Conservation (phyloP, 768 basidiomycete species). For the Trametes coccinea region DNA sequence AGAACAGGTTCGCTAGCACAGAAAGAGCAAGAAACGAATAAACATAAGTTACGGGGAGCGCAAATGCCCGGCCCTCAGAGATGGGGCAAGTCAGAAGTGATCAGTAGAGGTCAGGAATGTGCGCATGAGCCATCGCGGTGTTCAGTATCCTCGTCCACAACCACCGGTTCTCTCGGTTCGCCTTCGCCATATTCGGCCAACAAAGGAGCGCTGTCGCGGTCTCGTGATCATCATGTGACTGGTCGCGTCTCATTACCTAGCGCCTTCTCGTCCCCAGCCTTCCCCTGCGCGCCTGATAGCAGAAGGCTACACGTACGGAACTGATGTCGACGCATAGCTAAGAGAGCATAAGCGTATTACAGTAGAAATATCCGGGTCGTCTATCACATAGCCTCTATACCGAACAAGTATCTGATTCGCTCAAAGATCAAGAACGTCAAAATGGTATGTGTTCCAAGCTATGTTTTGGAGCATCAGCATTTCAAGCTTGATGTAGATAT, state of each 20-base stretch:
- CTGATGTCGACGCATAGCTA: not conserved
- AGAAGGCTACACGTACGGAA: not conserved
- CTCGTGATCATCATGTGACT: conserved; percentile 13
- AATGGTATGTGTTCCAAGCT: conserved; percentile 40
- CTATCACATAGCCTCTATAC: conserved; percentile 35
- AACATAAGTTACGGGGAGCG: conserved; percentile 12
- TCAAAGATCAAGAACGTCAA: conserved; percentile 39
- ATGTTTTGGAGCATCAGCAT: not conserved
- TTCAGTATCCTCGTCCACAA: not conserved
- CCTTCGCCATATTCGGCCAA: conserved; percentile 9
- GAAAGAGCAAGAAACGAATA: not conserved
- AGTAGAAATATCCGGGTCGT: not conserved
- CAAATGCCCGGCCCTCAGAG: no score
- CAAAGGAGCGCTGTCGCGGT: conserved; percentile 7
- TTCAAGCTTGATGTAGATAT: not conserved
- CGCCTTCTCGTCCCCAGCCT: no score
- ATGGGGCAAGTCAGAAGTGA: not conserved
- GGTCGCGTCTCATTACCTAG: not conserved
- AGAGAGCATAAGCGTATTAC: no score
- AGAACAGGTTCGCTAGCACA: not conserved
- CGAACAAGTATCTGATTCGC: conserved; percentile 32
- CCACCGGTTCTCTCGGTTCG: not conserved
- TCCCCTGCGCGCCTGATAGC: not conserved
- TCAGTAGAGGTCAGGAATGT: not conserved
- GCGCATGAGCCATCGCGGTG: not conserved